These are phyloP conservation scores for Fusarium duplospermum DNA, from an alignment of 2,329 filamentous ascomycete genomes.

Conservation along the genomic window DNA sequence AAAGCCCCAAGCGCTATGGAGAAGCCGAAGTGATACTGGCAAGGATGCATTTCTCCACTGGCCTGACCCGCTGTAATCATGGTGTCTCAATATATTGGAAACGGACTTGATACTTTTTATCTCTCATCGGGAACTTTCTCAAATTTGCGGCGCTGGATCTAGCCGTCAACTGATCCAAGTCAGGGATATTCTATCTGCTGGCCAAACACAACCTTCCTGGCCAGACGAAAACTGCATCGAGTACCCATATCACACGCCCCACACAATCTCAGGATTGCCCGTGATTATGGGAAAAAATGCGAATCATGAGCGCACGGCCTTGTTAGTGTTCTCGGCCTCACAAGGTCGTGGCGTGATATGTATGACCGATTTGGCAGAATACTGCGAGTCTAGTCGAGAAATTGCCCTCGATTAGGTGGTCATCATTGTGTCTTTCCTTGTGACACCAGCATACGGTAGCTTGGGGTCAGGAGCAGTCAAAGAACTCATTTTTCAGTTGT, in stretches of 20 bases:
- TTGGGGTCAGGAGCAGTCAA: neutral
- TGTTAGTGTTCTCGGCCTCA: neutral
- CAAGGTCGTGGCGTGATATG: neutral
- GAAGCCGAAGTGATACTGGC: neutral
- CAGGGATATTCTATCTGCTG: neutral
- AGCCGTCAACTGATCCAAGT: neutral
- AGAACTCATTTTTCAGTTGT: too few species aligned
- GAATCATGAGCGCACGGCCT: neutral
- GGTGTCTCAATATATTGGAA: neutral
- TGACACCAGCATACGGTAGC: neutral
- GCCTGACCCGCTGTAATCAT: neutral
- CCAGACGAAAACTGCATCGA: neutral
- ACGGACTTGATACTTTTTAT: neutral
- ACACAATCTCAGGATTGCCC: neutral
- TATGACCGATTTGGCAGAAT: neutral
- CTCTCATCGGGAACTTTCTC: neutral
- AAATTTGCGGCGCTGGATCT: neutral
- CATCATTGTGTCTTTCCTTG: neutral
- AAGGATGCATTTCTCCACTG: neutral
- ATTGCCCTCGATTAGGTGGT: neutral
- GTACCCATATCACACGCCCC: neutral
- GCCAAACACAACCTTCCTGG: neutral
- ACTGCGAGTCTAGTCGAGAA: neutral
- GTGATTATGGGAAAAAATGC: neutral
- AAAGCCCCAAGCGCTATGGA: neutral